A percentile compares a stretch with the other conserved stretches of the same genome.
Conservation (phyloP, 2,329 filamentous ascomycete species). For the Claviceps paspali region DNA sequence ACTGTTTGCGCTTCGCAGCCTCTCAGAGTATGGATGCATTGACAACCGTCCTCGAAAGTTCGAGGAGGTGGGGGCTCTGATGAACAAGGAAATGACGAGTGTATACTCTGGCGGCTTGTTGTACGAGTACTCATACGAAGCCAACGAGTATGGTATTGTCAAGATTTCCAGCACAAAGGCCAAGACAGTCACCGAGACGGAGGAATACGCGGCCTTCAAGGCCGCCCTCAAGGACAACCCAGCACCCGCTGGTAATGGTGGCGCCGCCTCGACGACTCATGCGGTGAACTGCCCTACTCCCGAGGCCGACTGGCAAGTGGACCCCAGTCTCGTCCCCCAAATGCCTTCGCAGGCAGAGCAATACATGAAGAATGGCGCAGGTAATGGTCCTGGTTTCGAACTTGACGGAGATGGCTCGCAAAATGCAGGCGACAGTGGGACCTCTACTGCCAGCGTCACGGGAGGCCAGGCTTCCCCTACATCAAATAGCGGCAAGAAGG, state of each 20-base stretch:
- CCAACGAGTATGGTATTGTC: constrained; percentile 69
- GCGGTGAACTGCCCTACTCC: constrained; percentile 33
- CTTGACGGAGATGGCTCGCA: constrained; percentile 39
- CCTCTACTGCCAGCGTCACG: constrained; percentile 27
- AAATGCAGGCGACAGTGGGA: constrained; percentile 30
- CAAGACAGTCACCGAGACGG: constrained; percentile 34
- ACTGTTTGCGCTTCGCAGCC: constrained; percentile 20
- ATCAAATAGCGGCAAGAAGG: constrained; percentile 6
- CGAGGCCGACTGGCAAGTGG: constrained; percentile 34
- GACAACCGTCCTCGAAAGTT: constrained; percentile 64
- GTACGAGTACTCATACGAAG: constrained; percentile 83
- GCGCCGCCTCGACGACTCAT: constrained; percentile 31
- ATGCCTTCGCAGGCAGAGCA: constrained; percentile 35
- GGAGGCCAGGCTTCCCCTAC: constrained; percentile 17
- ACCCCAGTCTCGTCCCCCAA: constrained; percentile 32
- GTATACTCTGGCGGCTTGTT: constrained; percentile 94
- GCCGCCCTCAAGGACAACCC: constrained; percentile 32
- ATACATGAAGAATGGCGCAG: constrained; percentile 39
- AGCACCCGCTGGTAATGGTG: constrained; percentile 34
- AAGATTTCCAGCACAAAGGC: constrained; percentile 44
- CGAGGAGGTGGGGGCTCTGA: constrained; percentile 63
- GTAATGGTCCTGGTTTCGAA: constrained; percentile 35
- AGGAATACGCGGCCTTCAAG: constrained; percentile 46
- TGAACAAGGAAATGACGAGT: constrained; percentile 64
- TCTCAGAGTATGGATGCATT: constrained; percentile 89